Evolutionary conservation across 768 basidiomycete genomes (phyloP), one percentile per base, ranked within the genome.

Genomic region (Cystobasidium ongulense): DNA sequence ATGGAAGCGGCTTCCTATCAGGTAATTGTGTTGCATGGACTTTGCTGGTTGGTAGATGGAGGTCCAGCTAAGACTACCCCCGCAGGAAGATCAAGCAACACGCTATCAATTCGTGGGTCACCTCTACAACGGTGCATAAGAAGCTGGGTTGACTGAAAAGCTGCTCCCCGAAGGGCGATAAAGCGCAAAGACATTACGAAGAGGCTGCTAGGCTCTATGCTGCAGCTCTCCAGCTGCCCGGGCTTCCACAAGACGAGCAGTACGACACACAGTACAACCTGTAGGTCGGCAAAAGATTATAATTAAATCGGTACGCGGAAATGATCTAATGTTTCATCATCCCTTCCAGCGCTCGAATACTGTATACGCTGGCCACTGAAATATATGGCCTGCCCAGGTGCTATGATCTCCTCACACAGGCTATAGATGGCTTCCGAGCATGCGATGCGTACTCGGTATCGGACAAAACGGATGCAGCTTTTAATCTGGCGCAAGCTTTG

Each of bases 51-150:
- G n/a, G n/a, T n/a, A n/a, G n/a, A 61, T 25, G 27, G 11, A 25
- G 25, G n/a, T 11, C 31, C 11, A 23, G 63, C 63, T 64, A 41
- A 64, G 3, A 7, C 31, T 39, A n/a, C 39, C 8, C 25, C 5
- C 25, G 18, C 50, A 67, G 54, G 68, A 71, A 43, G 54, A 38
- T 8, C 68, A 71, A 38, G 68, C 36, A 33, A 59, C 68, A 2
- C 52, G 68, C 3, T 71, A 71, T 33, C 68, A 71, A 36, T 71
- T 71, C 53, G 68, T 71, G 36, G 36, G 65, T 52, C 18, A 52
- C 27, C 7, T 11, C 29, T 35, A 23, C 23, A 50, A 7, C 5
- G 10, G 15, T n/a, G 10, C n/a, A n/a, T n/a, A n/a, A n/a, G n/a
- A n/a, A n/a, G n/a, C n/a, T n/a, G n/a, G n/a, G n/a, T n/a, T n/a